phyloP scores from a whole-genome alignment of 257 asterid species.

The Solanum ossicruentum region DNA sequence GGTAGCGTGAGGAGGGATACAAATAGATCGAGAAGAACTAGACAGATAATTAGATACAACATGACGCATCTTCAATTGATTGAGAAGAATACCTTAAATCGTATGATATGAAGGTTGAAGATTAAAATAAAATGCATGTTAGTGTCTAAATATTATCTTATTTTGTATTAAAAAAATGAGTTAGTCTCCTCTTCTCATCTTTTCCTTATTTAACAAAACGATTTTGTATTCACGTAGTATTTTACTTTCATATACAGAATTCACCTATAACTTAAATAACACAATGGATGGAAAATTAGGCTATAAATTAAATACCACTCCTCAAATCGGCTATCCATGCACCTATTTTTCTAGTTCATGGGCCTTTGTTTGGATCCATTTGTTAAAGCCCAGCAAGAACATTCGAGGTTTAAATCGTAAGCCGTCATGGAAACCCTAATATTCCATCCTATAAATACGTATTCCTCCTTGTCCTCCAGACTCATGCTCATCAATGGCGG shows the following conservation, averaged over 20 bases:
- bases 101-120: accelerated
- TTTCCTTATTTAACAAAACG: no score
- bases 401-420: neutral
- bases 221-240: neutral
- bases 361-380: neutral
- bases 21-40: accelerated
- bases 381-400: neutral
- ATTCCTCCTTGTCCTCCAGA: neutral
- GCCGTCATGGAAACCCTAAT: neutral
- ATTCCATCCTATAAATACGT: neutral
- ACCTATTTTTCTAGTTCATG: neutral
- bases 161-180: neutral
- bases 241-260: neutral
- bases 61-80: accelerated
- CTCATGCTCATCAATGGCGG: neutral
- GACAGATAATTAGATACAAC: neutral
- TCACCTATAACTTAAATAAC: neutral
- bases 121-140: neutral
- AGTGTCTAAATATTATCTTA: neutral
- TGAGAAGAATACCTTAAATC: neutral
- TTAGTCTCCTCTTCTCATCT: neutral
- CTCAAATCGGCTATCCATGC: neutral
- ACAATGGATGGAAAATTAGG: neutral
- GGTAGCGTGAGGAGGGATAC: accelerated
- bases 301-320: neutral